Evolutionary conservation across 2,329 filamentous ascomycete species (phyloP).

Genomic region (Colletotrichum truncatum): DNA sequence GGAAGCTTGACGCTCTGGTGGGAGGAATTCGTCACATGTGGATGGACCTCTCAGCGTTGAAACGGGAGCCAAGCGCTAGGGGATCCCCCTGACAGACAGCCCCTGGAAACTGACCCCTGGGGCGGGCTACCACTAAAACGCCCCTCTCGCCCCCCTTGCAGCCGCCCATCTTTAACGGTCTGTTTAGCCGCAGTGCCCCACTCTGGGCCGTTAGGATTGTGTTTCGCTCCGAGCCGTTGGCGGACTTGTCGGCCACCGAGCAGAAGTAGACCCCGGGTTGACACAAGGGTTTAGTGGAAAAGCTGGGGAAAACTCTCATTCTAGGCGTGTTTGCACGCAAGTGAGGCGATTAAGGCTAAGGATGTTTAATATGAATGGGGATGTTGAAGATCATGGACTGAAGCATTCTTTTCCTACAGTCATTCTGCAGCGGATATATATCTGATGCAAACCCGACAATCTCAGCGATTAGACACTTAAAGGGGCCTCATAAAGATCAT

Average conservation of each 20-base stretch:
- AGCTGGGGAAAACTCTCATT: too few species aligned
- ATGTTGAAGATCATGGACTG: too few species aligned
- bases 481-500: background rate
- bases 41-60: slow-evolving; percentile 26
- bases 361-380: background rate
- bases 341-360: too few species aligned
- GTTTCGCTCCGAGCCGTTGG: slow-evolving; percentile 2
- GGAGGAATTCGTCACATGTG: slow-evolving; percentile 25
- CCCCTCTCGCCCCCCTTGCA: slow-evolving; percentile 13
- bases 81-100: slow-evolving; percentile 14
- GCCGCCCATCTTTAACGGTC: background rate
- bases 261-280: background rate
- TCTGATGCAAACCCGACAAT: too few species aligned
- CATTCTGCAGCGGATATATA: too few species aligned
- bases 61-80: slow-evolving; percentile 26
- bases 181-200: background rate
- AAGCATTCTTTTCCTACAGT: too few species aligned
- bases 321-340: too few species aligned
- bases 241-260: slow-evolving; percentile 12
- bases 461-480: background rate
- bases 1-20: slow-evolving; percentile 18
- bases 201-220: background rate
- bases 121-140: slow-evolving; percentile 14
- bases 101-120: slow-evolving; percentile 13
- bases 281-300: background rate